Percentiles rank a stretch among this genome's conserved stretches.
Conservation (phyloP, 2,329 filamentous ascomycete species). For the Myriosclerotinia scirpicola region DNA sequence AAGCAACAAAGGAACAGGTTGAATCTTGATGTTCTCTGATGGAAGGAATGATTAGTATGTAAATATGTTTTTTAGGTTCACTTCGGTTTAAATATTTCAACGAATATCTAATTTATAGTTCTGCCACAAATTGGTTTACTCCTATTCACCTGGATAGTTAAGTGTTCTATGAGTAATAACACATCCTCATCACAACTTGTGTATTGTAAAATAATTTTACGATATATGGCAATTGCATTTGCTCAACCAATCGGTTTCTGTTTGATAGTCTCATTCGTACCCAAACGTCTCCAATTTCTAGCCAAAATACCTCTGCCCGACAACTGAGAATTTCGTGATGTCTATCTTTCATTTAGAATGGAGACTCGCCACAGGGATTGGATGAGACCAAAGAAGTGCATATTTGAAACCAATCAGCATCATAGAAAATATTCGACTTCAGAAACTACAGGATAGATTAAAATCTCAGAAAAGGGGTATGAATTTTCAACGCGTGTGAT, state of each 20-base stretch:
- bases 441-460: too few relatives aligned
- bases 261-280: not conserved
- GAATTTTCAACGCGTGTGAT: too few relatives aligned
- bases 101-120: not conserved
- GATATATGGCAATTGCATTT: not conserved
- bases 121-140: not conserved
- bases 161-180: too few relatives aligned
- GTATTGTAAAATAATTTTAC: rapidly evolving
- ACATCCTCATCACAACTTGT: too few relatives aligned
- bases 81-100: not conserved
- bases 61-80: not conserved
- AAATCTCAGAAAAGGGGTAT: too few relatives aligned
- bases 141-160: not conserved
- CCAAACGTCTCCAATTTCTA: rapidly evolving
- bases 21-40: not conserved
- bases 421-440: too few relatives aligned
- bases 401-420: too few relatives aligned
- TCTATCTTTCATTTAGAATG: rapidly evolving
- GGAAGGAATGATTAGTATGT: not conserved
- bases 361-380: rapidly evolving
- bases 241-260: not conserved
- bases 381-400: not conserved
- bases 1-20: not conserved
- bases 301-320: rapidly evolving
- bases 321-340: rapidly evolving